phyloP scores from a whole-genome alignment of 2,329 filamentous ascomycete genomes.

The Aspergillus sp. region DNA sequence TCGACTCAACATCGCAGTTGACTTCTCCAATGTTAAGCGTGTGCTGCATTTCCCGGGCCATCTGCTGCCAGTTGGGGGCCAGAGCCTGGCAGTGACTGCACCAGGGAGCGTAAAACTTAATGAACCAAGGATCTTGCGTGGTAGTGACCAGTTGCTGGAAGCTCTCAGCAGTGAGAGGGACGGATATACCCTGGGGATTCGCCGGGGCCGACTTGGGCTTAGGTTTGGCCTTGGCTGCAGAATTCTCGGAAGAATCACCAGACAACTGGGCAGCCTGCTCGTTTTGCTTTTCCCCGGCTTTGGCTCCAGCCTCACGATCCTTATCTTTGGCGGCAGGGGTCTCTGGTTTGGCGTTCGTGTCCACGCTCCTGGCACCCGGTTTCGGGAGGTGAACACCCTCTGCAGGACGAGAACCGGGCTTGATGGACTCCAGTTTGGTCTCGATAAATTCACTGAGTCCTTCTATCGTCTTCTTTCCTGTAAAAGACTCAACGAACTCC shows the following conservation, averaged over 20 bases:
- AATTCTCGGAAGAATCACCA: slow-evolving; percentile 10
- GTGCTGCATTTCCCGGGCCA: slow-evolving; percentile 87
- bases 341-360: slow-evolving; percentile 38
- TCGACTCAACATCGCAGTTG: slow-evolving; percentile 82
- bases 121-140: slow-evolving; percentile 90
- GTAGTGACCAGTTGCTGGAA: slow-evolving; percentile 85
- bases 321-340: slow-evolving; percentile 43
- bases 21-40: slow-evolving; percentile 92
- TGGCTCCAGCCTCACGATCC: slow-evolving; percentile 34
- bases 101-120: slow-evolving; percentile 99
- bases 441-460: slow-evolving; percentile 71
- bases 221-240: slow-evolving; percentile 38
- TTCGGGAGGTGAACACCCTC: slow-evolving; percentile 67
- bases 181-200: slow-evolving; percentile 73
- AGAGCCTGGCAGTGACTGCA: slow-evolving; percentile 93
- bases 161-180: slow-evolving; percentile 73
- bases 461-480: slow-evolving; percentile 66
- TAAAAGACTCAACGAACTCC: slow-evolving; percentile 59
- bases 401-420: slow-evolving; percentile 74
- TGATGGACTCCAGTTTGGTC: slow-evolving; percentile 69
- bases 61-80: slow-evolving; percentile 82
- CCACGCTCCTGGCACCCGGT: slow-evolving; percentile 59
- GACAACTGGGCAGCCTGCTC: slow-evolving; percentile 32
- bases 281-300: slow-evolving; percentile 42
- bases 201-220: slow-evolving; percentile 55